Percentiles rank a stretch among this genome's conserved stretches.
Evolutionary conservation across 1,284 basidiomycete genomes (phyloP).

Genomic region (Trichosporon sp.): DNA sequence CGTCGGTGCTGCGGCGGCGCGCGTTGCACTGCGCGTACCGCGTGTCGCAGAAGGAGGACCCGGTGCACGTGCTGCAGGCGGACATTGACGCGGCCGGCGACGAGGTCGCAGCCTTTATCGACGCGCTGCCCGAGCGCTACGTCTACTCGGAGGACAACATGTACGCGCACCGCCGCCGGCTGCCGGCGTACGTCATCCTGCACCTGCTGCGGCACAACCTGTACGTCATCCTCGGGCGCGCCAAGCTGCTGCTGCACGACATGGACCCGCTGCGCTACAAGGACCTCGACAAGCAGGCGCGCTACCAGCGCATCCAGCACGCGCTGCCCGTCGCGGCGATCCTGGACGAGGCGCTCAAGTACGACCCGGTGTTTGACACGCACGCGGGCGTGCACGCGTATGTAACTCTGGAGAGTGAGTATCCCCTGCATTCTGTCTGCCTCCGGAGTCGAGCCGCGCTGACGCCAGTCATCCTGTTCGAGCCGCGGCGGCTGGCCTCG

Average conservation of each 20-base stretch:
- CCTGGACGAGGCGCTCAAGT: slow-evolving; percentile 13
- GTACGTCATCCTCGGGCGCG: slow-evolving; percentile 18
- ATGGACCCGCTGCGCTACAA: slow-evolving; percentile 5
- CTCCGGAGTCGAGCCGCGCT: neutral
- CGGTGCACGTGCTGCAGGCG: slow-evolving; percentile 1
- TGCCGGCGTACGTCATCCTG: slow-evolving; percentile 8
- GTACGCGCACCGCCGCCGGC: slow-evolving; percentile 3
- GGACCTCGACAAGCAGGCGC: neutral
- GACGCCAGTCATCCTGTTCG: slow-evolving; percentile 18
- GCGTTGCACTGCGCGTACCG: slow-evolving; percentile 5
- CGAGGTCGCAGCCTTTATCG: neutral
- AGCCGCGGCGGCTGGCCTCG: slow-evolving; percentile 14
- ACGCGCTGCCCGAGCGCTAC: slow-evolving; percentile 6
- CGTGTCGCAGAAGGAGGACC: slow-evolving; percentile 4
- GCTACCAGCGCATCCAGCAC: slow-evolving; percentile 12
- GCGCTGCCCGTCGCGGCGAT: slow-evolving; percentile 16
- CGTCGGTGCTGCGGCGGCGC: slow-evolving; percentile 2
- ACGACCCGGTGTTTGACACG: slow-evolving; percentile 12
- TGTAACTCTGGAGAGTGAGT: slow-evolving; percentile 20
- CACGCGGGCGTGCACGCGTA: slow-evolving; percentile 17
- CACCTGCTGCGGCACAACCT: slow-evolving; percentile 21
- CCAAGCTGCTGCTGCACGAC: slow-evolving; percentile 11
- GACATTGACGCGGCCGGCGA: slow-evolving; percentile 1
- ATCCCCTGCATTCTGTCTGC: too few species aligned
- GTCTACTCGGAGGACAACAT: slow-evolving; percentile 8